Evolutionary conservation across 148 eudicot genomes (phyloP), one percentile per base, ranked within the genome.

Genomic region (Agrostemma githago): DNA sequence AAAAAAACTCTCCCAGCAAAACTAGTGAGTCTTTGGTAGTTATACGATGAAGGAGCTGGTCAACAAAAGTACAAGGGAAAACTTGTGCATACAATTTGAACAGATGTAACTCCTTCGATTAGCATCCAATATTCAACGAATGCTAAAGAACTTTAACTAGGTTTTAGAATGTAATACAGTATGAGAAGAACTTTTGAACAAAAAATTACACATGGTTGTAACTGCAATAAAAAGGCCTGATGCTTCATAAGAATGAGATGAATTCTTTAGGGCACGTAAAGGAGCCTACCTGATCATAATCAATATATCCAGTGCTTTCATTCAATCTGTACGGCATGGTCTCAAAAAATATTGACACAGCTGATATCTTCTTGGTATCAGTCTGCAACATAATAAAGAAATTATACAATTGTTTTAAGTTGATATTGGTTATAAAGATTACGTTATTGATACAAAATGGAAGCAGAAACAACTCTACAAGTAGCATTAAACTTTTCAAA

Each of bases 331-430:
- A 95, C 11, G 97, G 99, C 99, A 95, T 95, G 60, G 99, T 95
- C 93, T 95, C 97, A 71, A 95, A 95, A 79, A 90, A 95, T 73
- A 95, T 90, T 15, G 99, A 95, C 69, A 85, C 89, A 15, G 99
- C 99, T 60, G 99, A 95, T 76, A 95, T 95, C 86, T 95, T 95
- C 89, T 95, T 95, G 71, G 99, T 95, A 75, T 95, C 97, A 8
- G 99, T 95, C 99, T 95, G 93, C 79, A 78, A 70, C 54, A 71
- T 51, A 75, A 61, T 34, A 56, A 48, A 51, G 41, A 67, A 51
- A 56, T 37, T 17, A 58, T 4, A 73, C 73, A 48, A 17, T 71
- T 20, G 60, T 10, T 10, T 19, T 17, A 58, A 53, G 37, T 26
- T 67, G 9, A 41, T 59, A 42, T 21, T 26, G n/a, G 9, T 14